Conservation (phyloP, 2,329 filamentous ascomycete genomes). For the Alternaria ethzedia region DNA sequence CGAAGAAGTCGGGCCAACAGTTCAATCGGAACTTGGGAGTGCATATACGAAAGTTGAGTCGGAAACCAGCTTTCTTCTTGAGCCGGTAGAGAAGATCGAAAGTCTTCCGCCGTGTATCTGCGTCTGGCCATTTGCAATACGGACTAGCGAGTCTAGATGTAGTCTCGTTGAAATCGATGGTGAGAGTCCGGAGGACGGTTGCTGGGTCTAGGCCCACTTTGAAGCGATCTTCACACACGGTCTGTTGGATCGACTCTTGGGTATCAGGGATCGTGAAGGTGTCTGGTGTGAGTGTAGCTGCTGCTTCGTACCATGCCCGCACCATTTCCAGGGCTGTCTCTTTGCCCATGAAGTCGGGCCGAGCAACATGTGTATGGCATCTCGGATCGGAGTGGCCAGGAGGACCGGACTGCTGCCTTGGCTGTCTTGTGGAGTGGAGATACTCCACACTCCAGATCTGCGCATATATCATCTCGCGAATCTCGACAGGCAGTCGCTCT, state of each 20-base stretch:
- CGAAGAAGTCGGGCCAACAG: not conserved
- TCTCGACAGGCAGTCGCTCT: not conserved
- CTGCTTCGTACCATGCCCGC: not conserved
- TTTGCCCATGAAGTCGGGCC: not conserved
- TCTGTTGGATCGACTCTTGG: not conserved
- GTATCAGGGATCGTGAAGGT: not conserved
- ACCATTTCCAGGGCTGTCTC: not conserved
- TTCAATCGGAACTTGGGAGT: not conserved
- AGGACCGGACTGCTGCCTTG: not conserved
- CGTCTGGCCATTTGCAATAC: not conserved
- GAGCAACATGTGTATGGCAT: not conserved
- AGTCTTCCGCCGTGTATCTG: not conserved
- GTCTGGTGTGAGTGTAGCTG: not conserved
- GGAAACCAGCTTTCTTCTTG: not conserved
- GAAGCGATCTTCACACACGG: not conserved
- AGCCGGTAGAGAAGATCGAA: not conserved
- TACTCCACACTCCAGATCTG: not conserved
- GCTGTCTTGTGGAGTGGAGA: not conserved
- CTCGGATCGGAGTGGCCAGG: not conserved
- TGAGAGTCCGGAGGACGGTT: not conserved
- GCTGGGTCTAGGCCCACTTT: not conserved
- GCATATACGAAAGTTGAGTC: not conserved
- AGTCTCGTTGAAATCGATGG: not conserved
- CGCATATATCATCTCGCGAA: not conserved
- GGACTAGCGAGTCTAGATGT: not conserved